Conservation (phyloP, 1,284 basidiomycete species). For the Puccinia hordei region DNA sequence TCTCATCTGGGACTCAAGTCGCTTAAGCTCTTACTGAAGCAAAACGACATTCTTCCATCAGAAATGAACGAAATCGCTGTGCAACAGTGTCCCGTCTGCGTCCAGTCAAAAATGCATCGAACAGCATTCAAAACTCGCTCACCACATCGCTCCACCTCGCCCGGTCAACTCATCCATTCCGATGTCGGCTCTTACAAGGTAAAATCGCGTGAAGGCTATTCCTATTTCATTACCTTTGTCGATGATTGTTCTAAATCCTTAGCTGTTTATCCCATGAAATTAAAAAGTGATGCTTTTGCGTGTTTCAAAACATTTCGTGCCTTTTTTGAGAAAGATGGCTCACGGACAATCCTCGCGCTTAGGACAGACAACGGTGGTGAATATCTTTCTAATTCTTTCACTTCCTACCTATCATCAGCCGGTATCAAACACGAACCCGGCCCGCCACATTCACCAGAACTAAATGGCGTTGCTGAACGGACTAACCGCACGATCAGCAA, state of each 20-base stretch:
- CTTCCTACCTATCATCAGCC: background rate
- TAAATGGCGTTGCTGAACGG: slow-evolving; percentile 7
- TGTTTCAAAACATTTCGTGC: slow-evolving; percentile 11
- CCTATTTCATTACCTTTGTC: too few species aligned
- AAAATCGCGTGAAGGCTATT: too few species aligned
- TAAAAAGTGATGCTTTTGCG: slow-evolving; percentile 10
- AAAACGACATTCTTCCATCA: background rate
- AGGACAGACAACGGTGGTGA: slow-evolving; percentile 25
- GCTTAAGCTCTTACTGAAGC: slow-evolving; percentile 13
- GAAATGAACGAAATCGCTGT: slow-evolving; percentile 28
- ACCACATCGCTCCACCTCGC: background rate
- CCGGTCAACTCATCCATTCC: slow-evolving; percentile 21
- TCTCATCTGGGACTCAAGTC: too few species aligned
- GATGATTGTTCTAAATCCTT: too few species aligned
- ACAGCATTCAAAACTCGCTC: slow-evolving; percentile 10
- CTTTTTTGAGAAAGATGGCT: slow-evolving; percentile 3
- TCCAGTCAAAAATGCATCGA: too few species aligned
- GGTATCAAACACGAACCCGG: slow-evolving; percentile 26
- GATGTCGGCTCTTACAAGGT: too few species aligned
- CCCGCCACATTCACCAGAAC: slow-evolving; percentile 26
- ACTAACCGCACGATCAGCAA: too few species aligned
- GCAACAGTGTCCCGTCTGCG: background rate
- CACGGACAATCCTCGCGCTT: background rate
- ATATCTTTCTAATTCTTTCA: slow-evolving; percentile 10
- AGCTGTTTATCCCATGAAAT: too few species aligned